Conservation (phyloP, 352 stramenopile genomes). For the Plasmopara viticola region DNA sequence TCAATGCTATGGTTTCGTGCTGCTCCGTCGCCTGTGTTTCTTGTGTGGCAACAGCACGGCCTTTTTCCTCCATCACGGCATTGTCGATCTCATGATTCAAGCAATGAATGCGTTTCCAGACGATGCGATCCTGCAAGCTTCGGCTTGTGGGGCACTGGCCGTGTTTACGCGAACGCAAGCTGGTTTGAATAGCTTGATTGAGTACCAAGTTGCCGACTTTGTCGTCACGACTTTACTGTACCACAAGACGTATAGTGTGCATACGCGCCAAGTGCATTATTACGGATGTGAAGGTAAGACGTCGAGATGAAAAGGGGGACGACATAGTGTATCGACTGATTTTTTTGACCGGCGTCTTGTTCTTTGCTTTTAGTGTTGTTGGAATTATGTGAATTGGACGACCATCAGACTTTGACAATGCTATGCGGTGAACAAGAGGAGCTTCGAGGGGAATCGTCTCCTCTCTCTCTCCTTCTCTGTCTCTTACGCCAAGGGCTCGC, state of each 20-base stretch:
- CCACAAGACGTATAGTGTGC: constrained; percentile 77
- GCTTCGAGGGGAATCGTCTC: constrained; percentile 39
- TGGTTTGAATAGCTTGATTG: constrained; percentile 44
- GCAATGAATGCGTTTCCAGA: constrained; percentile 66
- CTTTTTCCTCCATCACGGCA: constrained; percentile 40
- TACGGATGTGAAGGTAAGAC: constrained; percentile 67
- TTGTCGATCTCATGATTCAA: constrained; percentile 43
- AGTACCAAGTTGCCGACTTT: constrained; percentile 47
- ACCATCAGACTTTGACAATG: constrained; percentile 42
- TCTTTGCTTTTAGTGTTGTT: constrained; percentile 39
- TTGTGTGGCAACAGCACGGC: constrained; percentile 57
- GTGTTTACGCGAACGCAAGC: constrained; percentile 59
- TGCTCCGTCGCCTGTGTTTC: constrained; percentile 67
- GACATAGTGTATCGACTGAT: background rate
- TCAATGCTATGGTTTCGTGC: constrained; percentile 74
- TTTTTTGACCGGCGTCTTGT: constrained; percentile 4
- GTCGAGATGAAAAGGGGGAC: background rate
- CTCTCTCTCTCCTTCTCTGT: constrained; percentile 66
- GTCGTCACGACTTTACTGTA: constrained; percentile 65
- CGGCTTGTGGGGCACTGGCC: constrained; percentile 63
- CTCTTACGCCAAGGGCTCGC: constrained; percentile 62
- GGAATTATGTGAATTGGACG: constrained; percentile 63
- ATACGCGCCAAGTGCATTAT: constrained; percentile 81
- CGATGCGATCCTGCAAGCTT: constrained; percentile 75
- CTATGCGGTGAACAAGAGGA: constrained; percentile 40